Evolutionary conservation across 768 basidiomycete genomes (phyloP).

Genomic region (Pisolithus tinctorius): DNA sequence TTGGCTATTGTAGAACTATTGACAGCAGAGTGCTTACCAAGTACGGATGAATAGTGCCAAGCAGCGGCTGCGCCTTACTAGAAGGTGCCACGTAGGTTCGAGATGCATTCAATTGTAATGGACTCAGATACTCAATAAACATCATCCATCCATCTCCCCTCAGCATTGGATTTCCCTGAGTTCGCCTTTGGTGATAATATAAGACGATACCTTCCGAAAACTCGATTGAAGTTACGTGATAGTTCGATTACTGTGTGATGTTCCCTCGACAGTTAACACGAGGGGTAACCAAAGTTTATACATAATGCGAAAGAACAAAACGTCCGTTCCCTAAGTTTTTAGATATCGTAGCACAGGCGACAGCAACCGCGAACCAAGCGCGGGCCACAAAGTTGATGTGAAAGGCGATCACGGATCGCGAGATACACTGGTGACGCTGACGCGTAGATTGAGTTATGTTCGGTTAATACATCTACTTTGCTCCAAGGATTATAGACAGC

Average conservation of each 20-base stretch:
- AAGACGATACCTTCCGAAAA: no score
- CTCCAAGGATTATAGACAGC: neutral
- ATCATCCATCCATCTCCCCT: constrained; percentile 4
- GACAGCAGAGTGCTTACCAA: neutral
- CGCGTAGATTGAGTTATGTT: neutral
- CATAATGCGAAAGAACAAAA: neutral
- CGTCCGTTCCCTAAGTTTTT: neutral
- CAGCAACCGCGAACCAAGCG: neutral
- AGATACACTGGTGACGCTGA: neutral
- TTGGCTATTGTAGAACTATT: constrained; percentile 6
- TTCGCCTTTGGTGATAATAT: no score
- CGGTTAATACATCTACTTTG: neutral
- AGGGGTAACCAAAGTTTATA: neutral
- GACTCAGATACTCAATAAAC: constrained; percentile 2
- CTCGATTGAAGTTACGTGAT: no score
- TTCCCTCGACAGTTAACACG: no score
- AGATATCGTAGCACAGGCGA: neutral
- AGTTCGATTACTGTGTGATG: no score
- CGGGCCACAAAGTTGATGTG: no score
- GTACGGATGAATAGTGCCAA: constrained; percentile 48
- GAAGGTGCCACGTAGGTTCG: constrained; percentile 8
- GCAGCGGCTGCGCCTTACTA: constrained; percentile 61
- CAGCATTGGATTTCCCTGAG: neutral
- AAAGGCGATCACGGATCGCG: no score
- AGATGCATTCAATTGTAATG: constrained; percentile 3